Evolutionary conservation across 371 early-diverging fungal species (phyloP), one percentile per base, ranked within the genome.

Genomic region (Circinella umbellata): DNA sequence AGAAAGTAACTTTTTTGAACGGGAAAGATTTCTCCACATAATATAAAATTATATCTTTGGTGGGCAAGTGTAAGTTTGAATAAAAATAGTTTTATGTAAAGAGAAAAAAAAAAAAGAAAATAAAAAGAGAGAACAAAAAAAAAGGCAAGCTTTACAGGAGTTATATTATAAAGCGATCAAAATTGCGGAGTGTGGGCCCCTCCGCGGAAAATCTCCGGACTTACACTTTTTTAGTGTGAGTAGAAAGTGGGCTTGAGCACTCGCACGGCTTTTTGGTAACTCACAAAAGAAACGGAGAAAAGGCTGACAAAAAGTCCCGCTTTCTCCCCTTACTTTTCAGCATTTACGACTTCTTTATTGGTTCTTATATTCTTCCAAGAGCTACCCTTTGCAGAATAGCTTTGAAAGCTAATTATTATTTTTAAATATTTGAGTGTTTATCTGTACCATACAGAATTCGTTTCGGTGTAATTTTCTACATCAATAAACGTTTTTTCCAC

Each of bases 1-100:
- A 15, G 74, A 64, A 47, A 83, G 61, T 10, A 81, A 11, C 69
- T 79, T 84, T 66, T 80, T 71, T 10, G 81, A 73, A 38, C 79
- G 82, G 34, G 81, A 73, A 64, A 80, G 64, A 59, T 72, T 74
- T 82, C 77, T 79, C 80, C 80, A 84, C 85, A 84, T 84, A 54
- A n/a, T 63, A 46, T 63, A 39, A 17, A 51, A 13, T 51, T 13
- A 51, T 17, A 13, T 5, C 7, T n/a, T 51, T 14, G 51, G 51
- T 8, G 14, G n/a, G 51, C 1, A 17, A 7, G 51, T n/a, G 65
- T 9, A 36, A 15, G 34, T 37, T 5, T 1, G 9, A 64, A 53
- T 17, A 53, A 49, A 20, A 35, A 9, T 17, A 27, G 27, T 34
- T 36, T 48, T 17, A 64, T 34, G 53, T 20, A 15, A 35, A n/a